Conservation (phyloP, 176 grass and related monocot species). For the Triticum timopheevii region DNA sequence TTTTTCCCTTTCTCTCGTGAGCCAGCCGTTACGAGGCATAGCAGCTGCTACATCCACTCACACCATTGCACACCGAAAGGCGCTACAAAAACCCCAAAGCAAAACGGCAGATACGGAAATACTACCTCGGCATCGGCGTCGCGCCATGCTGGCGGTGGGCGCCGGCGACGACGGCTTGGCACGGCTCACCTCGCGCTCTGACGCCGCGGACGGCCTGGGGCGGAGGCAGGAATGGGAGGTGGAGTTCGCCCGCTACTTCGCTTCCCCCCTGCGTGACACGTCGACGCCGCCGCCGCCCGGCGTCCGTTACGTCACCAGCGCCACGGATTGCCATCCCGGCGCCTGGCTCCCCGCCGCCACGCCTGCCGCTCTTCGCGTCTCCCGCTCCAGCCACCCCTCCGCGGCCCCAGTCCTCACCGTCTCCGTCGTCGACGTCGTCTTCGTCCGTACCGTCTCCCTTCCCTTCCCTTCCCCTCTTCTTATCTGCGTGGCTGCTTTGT, state of each 20-base stretch:
- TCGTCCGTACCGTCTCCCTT: conserved; percentile 34
- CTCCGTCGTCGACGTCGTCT: conserved; percentile 44
- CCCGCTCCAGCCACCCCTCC: neutral
- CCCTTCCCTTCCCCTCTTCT: neutral
- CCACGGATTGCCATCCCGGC: conserved; percentile 31
- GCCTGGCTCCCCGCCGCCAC: conserved; percentile 48
- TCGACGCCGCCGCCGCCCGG: conserved; percentile 14
- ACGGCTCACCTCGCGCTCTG: neutral
- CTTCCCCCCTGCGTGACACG: conserved; percentile 10
- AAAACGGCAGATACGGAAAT: neutral
- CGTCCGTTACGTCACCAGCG: conserved; percentile 23
- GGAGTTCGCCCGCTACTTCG: conserved; percentile 62
- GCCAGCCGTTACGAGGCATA: neutral
- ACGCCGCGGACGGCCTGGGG: neutral
- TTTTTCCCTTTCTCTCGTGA: neutral
- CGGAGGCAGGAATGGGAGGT: conserved; percentile 46
- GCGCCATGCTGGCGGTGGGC: conserved; percentile 1
- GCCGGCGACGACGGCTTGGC: neutral
- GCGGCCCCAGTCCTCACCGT: conserved; percentile 44
- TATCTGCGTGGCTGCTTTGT: neutral
- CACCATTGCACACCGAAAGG: too few relatives aligned
- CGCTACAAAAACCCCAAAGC: neutral
- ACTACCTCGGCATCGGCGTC: neutral
- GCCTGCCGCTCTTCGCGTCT: conserved; percentile 28
- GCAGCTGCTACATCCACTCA: neutral